Evolutionary conservation across 2,329 filamentous ascomycete species (phyloP).

Genomic region (Pezicula carpinea): DNA sequence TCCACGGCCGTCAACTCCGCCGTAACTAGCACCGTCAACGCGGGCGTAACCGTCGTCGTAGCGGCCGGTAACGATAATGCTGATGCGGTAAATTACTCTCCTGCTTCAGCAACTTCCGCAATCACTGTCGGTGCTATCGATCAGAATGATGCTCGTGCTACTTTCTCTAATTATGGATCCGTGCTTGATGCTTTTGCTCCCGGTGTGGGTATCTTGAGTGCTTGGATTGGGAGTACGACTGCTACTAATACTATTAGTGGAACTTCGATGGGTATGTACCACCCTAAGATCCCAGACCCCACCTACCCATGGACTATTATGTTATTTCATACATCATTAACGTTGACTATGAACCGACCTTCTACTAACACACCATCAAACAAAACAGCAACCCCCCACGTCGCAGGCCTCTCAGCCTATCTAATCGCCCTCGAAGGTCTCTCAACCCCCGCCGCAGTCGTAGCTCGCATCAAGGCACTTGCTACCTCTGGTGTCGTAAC

Average conservation of each 20-base stretch:
- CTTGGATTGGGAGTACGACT: conserved; percentile 39
- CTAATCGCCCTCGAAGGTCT: conserved; percentile 42
- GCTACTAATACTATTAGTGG: conserved; percentile 50
- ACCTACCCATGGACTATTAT: no score
- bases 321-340: no score
- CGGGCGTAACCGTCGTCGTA: conserved; percentile 47
- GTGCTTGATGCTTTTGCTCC: conserved; percentile 48
- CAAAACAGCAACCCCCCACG: conserved; percentile 46
- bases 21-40: conserved; percentile 39
- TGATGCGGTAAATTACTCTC: conserved; percentile 39
- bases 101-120: conserved; percentile 42
- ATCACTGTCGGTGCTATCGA: conserved; percentile 50
- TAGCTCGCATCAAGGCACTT: conserved; percentile 39
- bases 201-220: conserved; percentile 39
- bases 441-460: conserved; percentile 41
- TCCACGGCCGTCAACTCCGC: conserved; percentile 46
- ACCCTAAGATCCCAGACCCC: no score
- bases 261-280: conserved; percentile 52
- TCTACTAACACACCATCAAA: no score
- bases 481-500: conserved; percentile 37
- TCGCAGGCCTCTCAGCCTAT: conserved; percentile 58
- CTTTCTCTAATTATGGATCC: conserved; percentile 47
- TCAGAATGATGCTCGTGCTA: conserved; percentile 32
- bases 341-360: no score
- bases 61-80: conserved; percentile 48